Conservation (phyloP, 805 yeast species). For the Yarrowia sp. region DNA sequence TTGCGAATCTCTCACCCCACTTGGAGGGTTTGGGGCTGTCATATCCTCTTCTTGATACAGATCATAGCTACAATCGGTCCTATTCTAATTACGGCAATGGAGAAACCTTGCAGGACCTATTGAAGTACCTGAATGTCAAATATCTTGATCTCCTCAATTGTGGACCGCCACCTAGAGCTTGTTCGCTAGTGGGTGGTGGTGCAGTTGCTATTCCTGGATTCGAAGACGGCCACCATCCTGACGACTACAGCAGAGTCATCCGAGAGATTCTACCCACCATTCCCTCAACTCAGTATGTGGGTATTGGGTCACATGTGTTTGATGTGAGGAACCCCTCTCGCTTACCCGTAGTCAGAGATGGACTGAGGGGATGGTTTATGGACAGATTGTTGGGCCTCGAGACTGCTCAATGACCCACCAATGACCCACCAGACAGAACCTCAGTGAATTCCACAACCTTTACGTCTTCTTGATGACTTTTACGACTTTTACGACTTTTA, state of each 20-base stretch:
- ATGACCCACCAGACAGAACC: too few relatives aligned
- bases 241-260: slow-evolving; percentile 36
- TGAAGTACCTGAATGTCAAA: slow-evolving; percentile 13
- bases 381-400: slow-evolving; percentile 1
- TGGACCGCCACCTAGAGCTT: slow-evolving; percentile 24
- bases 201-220: slow-evolving; percentile 29
- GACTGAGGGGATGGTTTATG: slow-evolving; percentile 30
- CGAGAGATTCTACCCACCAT: slow-evolving; percentile 43
- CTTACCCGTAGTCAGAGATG: slow-evolving; percentile 22
- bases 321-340: slow-evolving; percentile 12
- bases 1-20: slow-evolving; percentile 25
- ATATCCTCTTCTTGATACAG: slow-evolving; percentile 22
- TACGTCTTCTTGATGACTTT: background rate
- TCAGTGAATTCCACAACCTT: too few relatives aligned
- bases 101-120: slow-evolving; percentile 23
- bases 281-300: slow-evolving; percentile 40
- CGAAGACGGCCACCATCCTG: slow-evolving; percentile 41
- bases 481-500: slow-evolving; percentile 4
- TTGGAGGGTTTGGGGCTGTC: slow-evolving; percentile 25
- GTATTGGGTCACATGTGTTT: slow-evolving; percentile 30
- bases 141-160: slow-evolving; percentile 32
- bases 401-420: too few relatives aligned
- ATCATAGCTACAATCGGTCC: slow-evolving; percentile 27
- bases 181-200: slow-evolving; percentile 31
- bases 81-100: slow-evolving; percentile 32